These are phyloP conservation scores for Trypanosoma melophagium DNA, from an alignment of 208 protist species.

Conservation along the genomic window DNA sequence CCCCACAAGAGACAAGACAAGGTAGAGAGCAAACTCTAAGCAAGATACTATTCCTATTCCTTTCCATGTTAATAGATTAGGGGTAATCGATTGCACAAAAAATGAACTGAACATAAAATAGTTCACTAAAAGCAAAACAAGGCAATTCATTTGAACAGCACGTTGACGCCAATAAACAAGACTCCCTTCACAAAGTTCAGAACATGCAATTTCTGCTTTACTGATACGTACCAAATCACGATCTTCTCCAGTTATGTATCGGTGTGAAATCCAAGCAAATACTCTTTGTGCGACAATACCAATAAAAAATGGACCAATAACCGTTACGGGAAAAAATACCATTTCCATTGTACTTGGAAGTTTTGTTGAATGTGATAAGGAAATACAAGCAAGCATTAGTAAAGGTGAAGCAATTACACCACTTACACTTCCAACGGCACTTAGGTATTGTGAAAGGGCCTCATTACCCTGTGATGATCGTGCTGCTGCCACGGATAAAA, in stretches of 20 bases:
- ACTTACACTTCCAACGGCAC: constrained; percentile 19
- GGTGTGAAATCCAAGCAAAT: constrained; percentile 18
- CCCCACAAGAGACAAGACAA: constrained; percentile 7
- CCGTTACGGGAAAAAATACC: constrained; percentile 20
- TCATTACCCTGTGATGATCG: constrained; percentile 29
- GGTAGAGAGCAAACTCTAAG: constrained; percentile 14
- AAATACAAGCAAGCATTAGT: constrained; percentile 22
- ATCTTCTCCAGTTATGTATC: constrained; percentile 15
- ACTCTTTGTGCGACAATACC: constrained; percentile 20
- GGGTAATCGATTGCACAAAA: constrained; percentile 20
- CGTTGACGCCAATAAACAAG: constrained; percentile 26
- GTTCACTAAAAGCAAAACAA: constrained; percentile 29
- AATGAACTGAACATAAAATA: constrained; percentile 35
- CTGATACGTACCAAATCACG: neutral
- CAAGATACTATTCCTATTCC: constrained; percentile 15
- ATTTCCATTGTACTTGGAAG: constrained; percentile 11
- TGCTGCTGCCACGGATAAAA: constrained; percentile 22
- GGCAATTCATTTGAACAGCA: constrained; percentile 18
- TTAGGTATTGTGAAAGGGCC: constrained; percentile 21
- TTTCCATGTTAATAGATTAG: constrained; percentile 17
- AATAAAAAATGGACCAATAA: constrained; percentile 24
- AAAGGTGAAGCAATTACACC: constrained; percentile 27
- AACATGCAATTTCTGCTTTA: constrained; percentile 19
- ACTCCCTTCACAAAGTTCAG: constrained; percentile 28
- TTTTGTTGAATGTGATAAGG: constrained; percentile 4